Percentiles rank a stretch among this genome's conserved stretches.
These are phyloP conservation scores for Botrytis medusae DNA, from an alignment of 2,329 filamentous ascomycete genomes.

Conservation along the genomic window DNA sequence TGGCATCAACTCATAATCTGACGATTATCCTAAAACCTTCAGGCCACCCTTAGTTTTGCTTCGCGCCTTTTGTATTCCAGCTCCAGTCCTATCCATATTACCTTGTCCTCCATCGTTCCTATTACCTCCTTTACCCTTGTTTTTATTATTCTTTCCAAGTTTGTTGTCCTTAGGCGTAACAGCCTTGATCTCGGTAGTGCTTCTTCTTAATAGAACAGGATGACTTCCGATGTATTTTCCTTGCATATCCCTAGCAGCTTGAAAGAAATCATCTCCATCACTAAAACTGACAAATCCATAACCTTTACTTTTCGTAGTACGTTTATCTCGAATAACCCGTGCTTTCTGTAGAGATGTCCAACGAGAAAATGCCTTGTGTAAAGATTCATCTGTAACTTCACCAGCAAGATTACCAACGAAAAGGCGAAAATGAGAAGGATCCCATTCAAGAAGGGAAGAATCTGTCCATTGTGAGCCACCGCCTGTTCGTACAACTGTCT, in stretches of 20 bases:
- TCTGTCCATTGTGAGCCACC: conserved; percentile 95
- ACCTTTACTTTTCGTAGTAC: conserved; percentile 92
- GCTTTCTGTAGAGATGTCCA: conserved; percentile 91
- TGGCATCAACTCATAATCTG: neutral
- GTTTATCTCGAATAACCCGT: conserved; percentile 90
- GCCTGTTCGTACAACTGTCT: conserved; percentile 84
- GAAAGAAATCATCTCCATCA: conserved; percentile 94
- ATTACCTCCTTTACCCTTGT: conserved; percentile 43
- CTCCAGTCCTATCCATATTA: conserved; percentile 44
- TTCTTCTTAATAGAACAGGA: conserved; percentile 82
- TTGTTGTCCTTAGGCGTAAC: conserved; percentile 66
- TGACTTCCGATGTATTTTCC: conserved; percentile 99
- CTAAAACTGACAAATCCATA: conserved; percentile 97
- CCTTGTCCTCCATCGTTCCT: conserved; percentile 41
- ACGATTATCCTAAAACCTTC: conserved; percentile 56
- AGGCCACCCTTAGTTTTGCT: conserved; percentile 68
- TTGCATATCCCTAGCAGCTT: conserved; percentile 96
- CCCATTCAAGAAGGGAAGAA: conserved; percentile 87
- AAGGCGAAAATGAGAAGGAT: conserved; percentile 87
- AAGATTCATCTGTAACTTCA: conserved; percentile 93
- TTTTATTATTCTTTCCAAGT: conserved; percentile 42
- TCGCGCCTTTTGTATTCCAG: conserved; percentile 60
- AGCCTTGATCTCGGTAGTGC: conserved; percentile 87
- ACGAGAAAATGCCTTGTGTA: conserved; percentile 88
- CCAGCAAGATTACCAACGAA: conserved; percentile 97